Base-by-base conservation (phyloP, 1,139 yeast species). In the Pichia sp. region DNA sequence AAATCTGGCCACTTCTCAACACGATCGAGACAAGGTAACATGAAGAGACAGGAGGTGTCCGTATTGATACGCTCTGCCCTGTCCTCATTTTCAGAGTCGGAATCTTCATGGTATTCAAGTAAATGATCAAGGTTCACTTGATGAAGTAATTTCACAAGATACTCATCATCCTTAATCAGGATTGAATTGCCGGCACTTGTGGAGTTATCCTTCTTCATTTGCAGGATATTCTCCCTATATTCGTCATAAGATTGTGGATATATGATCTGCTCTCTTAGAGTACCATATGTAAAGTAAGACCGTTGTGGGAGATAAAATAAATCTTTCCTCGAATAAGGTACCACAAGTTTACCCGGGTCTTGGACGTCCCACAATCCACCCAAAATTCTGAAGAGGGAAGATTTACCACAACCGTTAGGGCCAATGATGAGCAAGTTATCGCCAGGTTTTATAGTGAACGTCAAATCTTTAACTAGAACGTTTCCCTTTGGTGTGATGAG, bases 351-450 rank as follows among this genome's bases (percentile, higher is more conserved):
- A 22, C 85, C 78, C 21, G 64, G 71, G 34, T 73, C 72, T 30
- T 62, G 55, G 18, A 88, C 80, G 2, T 94, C 94, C 97, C 97
- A 88, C 47, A 88, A 67, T 0, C 96, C 96, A 38, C 96, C 96
- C 34, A 88, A 69, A 55, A 88, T 75, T 55, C 96, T 72, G 59
- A 88, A 88, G 41, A 88, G 63, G 0, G 96, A 87, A 0, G 96
- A 86, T 59, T 88, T 88, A 25, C 97, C 97, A 40, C 94, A 84
- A 2, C 96, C 96, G 55, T 88, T 88, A 8, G 96, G 96, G 0
- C 96, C 97, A 7, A 91, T 91, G 55, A 88, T 87, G 41, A 88
- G 67, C 40, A 88, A 66, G 59, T 88, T 94, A 39, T 87, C 81
- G 22, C 96, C 96, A 30, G 75, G 81, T 45, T 77, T 74, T 39